A percentile compares a stretch with the other conserved stretches of the same genome.
Conservation (phyloP, 2,329 filamentous ascomycete species). For the Allantophomopsis lycopodina region DNA sequence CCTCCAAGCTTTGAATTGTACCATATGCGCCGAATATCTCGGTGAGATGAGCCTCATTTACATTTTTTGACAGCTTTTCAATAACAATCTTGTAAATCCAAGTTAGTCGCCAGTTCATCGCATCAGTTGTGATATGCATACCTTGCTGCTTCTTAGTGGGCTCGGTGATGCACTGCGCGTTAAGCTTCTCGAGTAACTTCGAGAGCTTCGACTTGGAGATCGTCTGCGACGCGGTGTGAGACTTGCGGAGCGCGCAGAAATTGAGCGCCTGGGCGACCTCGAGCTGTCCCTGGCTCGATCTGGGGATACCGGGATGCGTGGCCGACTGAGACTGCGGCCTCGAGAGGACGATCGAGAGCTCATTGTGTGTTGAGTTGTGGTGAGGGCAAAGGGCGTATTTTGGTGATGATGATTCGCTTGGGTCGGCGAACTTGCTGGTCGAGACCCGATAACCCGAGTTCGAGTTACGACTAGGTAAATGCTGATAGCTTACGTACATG, state of each 20-base stretch:
- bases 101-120: conserved; percentile 5
- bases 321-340: conserved; percentile 2
- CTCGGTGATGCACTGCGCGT: conserved; percentile 5
- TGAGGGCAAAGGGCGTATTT: background rate
- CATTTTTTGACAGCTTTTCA: conserved; percentile 89
- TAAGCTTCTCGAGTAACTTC: conserved; percentile 9
- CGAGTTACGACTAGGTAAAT: no score
- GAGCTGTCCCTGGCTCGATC: background rate
- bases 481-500: no score
- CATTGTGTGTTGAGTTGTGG: background rate
- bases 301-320: conserved; percentile 1
- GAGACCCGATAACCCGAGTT: background rate
- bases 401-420: background rate
- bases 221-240: conserved; percentile 18
- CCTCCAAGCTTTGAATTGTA: conserved; percentile 70
- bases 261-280: conserved; percentile 17
- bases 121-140: conserved; percentile 9
- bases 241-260: conserved; percentile 16
- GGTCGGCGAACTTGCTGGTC: background rate
- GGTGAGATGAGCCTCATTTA: conserved; percentile 73
- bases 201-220: conserved; percentile 11
- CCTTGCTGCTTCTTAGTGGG: conserved; percentile 38
- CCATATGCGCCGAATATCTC: conserved; percentile 92
- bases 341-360: conserved; percentile 2
- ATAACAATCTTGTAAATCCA: conserved; percentile 62